These are phyloP conservation scores for Gigaspora rosea DNA, from an alignment of 192 early-diverging fungal genomes.

Conservation along the genomic window DNA sequence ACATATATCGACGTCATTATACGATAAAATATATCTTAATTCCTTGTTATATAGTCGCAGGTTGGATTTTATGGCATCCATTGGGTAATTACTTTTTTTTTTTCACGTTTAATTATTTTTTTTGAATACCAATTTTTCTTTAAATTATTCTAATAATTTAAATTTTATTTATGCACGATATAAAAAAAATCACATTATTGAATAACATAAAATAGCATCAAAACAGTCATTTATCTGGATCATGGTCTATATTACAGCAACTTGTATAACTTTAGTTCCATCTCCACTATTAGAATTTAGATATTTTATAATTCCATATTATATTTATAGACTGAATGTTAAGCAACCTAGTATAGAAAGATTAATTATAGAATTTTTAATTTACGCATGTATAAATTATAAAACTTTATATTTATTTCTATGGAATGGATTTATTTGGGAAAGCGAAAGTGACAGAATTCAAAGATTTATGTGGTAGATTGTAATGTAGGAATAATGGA, in stretches of 20 bases:
- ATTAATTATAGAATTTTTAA: conserved; percentile 46
- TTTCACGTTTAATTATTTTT: too few relatives aligned
- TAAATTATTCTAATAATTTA: too few relatives aligned
- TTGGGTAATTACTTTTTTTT: conserved; percentile 47
- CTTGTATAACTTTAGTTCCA: conserved; percentile 73
- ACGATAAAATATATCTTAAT: conserved; percentile 59
- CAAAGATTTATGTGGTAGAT: conserved; percentile 96
- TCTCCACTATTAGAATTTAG: conserved; percentile 94
- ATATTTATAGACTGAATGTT: conserved; percentile 73
- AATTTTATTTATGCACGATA: too few relatives aligned
- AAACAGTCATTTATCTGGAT: conserved; percentile 56
- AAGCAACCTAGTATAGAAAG: conserved; percentile 33
- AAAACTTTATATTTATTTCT: conserved; percentile 79
- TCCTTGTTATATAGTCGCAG: conserved; percentile 63
- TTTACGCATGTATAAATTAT: conserved; percentile 62
- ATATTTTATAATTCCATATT: conserved; percentile 90
- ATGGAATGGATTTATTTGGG: conserved; percentile 74
- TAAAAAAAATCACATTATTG: not conserved
- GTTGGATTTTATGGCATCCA: conserved; percentile 41
- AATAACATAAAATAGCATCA: conserved; percentile 34
- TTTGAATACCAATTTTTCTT: too few relatives aligned
- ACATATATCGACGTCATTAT: conserved; percentile 63
- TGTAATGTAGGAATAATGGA: too few relatives aligned
- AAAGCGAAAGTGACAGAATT: conserved; percentile 58
- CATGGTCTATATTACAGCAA: conserved; percentile 54